Base-by-base conservation (phyloP, 805 yeast genomes). In the Cyberlindnera mycetangii region DNA sequence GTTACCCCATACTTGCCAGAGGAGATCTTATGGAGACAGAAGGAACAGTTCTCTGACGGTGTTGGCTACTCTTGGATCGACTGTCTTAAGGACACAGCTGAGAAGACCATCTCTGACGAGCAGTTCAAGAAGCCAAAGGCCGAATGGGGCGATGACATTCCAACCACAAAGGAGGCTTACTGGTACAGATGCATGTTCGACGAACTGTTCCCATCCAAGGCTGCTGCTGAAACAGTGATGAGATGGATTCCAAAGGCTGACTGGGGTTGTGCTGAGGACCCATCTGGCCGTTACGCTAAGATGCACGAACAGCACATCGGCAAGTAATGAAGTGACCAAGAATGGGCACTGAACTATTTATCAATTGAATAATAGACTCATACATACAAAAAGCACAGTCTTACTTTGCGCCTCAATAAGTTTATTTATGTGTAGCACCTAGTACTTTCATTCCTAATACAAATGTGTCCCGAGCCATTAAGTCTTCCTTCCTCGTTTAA, bases 211-310 rank as follows among this genome's bases (percentile, higher is more conserved):
- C 86, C 90, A 50, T 82, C 83, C 59, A 76, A 81, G 69, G 93
- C 97, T 54, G 99, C 95, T 53, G 97, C 96, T 48, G 72, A 81
- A 32, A 93, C 99, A 16, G 99, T 93, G 49, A 89, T 88, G 97
- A 85, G 99, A 78, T 93, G 99, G 99, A 72, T 93, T 70, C 99
- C 99, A 66, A 93, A 93, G 78, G 98, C 98, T 52, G 99, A 93
- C 69, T 93, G 99, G 99, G 99, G 99, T 56, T 93, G 99, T 73
- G 89, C 90, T 62, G 96, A 84, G 60, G 99, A 93, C 70, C 99
- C 99, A 43, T 86, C 96, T 45, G 99, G 99, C 55, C 87, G 99
- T 74, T 92, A 75, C 65, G 97, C 96, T 56, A 80, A 86, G 73
- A 81, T 85, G 58, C 99, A 93, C 68, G 90, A 86, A 45, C 67